A percentile compares a stretch with the other conserved stretches of the same genome.
phyloP scores from a whole-genome alignment of 176 grass and related monocot genomes.

The Miscanthus lutarioriparius region DNA sequence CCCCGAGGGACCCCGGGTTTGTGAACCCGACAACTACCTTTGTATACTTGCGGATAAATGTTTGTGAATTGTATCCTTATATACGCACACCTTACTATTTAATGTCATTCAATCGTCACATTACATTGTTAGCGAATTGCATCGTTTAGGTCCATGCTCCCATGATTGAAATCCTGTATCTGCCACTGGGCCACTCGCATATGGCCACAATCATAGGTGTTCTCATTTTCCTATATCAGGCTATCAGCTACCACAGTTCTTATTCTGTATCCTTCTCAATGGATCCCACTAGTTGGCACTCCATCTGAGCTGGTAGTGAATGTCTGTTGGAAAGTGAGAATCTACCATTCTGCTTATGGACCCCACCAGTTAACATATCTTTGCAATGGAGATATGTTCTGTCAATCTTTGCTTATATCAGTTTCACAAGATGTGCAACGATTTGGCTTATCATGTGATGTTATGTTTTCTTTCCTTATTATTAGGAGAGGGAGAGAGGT shows the following conservation, averaged over 20 bases:
- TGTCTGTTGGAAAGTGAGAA: slow-evolving; percentile 39
- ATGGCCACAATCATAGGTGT: slow-evolving; percentile 5
- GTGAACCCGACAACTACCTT: no score
- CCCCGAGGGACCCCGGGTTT: no score
- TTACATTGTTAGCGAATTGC: background rate
- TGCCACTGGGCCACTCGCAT: background rate
- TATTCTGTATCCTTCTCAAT: slow-evolving; percentile 28
- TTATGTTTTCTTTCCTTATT: background rate
- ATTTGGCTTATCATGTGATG: slow-evolving; percentile 25
- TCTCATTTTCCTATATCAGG: slow-evolving; percentile 36
- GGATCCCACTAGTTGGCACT: slow-evolving; percentile 17
- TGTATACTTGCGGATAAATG: background rate
- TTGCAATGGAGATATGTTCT: slow-evolving; percentile 31
- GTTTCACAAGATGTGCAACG: background rate
- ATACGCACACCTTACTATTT: background rate
- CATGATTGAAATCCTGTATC: background rate
- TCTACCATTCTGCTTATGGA: slow-evolving; percentile 34
- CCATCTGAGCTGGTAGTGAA: slow-evolving; percentile 41
- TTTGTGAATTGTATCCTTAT: background rate
- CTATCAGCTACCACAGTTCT: slow-evolving; percentile 22
- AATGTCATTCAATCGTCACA: background rate
- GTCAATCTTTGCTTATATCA: slow-evolving; percentile 37
- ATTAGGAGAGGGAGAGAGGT: slow-evolving; percentile 27
- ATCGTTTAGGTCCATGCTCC: background rate
- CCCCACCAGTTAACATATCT: background rate